A percentile compares a stretch with the other conserved stretches of the same genome.
These are phyloP conservation scores for Monilinia vaccinii-corymbosi DNA, from an alignment of 2,329 filamentous ascomycete genomes.

Conservation along the genomic window DNA sequence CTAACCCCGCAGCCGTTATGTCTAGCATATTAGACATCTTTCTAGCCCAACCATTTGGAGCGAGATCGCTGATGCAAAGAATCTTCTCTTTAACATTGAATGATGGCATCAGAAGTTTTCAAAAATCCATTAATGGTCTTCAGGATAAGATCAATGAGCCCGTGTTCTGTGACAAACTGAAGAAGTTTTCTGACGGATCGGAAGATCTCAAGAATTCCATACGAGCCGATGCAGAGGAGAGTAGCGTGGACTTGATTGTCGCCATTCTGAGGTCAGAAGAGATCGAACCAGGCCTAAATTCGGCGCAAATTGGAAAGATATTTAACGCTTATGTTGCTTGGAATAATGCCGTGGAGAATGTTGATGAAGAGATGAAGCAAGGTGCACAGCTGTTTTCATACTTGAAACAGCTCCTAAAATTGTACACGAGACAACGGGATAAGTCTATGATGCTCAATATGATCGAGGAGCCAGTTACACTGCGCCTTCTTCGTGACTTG, in stretches of 20 bases:
- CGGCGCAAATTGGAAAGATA: constrained; percentile 70
- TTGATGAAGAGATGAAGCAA: constrained; percentile 79
- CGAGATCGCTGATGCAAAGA: constrained; percentile 81
- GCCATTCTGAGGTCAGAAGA: constrained; percentile 73
- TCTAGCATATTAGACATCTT: constrained; percentile 91
- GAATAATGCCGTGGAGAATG: constrained; percentile 86
- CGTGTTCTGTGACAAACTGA: constrained; percentile 71
- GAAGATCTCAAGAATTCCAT: constrained; percentile 68
- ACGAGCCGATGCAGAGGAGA: constrained; percentile 60
- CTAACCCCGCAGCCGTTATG: constrained; percentile 96
- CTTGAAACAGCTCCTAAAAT: constrained; percentile 87
- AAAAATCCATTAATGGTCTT: constrained; percentile 76
- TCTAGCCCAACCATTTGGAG: constrained; percentile 86
- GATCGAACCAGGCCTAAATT: constrained; percentile 59
- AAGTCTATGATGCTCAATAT: constrained; percentile 96
- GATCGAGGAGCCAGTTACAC: constrained; percentile 92
- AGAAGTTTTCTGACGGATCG: constrained; percentile 65
- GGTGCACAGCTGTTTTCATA: constrained; percentile 90
- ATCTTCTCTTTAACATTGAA: constrained; percentile 89
- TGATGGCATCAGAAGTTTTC: constrained; percentile 80
- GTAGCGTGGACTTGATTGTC: constrained; percentile 78
- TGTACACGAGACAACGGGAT: constrained; percentile 83
- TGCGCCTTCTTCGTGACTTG: constrained; percentile 90
- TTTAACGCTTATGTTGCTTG: constrained; percentile 96
- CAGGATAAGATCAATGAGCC: constrained; percentile 71